phyloP scores from a whole-genome alignment of 331 rosid species.

The Arachis monticola region DNA sequence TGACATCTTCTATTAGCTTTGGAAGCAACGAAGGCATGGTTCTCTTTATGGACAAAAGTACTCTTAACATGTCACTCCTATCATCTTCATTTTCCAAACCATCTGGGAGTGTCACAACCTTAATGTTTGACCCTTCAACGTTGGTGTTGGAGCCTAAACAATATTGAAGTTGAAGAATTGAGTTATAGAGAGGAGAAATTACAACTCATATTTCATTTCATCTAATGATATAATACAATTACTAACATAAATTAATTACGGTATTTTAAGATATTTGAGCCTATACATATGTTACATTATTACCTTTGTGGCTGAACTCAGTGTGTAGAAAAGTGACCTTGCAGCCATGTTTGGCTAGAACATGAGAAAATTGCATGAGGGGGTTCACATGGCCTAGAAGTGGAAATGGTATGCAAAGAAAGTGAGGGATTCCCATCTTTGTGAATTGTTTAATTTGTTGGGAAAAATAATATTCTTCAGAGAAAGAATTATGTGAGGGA shows the following conservation, averaged over 20 bases:
- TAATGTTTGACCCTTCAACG: background rate
- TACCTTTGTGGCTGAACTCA: conserved; percentile 16
- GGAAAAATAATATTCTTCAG: background rate
- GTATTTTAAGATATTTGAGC: too few relatives aligned
- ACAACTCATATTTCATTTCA: too few relatives aligned
- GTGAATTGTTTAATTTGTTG: background rate
- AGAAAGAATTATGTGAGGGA: background rate
- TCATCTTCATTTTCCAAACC: conserved; percentile 36
- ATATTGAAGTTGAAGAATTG: too few relatives aligned
- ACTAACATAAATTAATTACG: too few relatives aligned
- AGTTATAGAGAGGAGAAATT: too few relatives aligned
- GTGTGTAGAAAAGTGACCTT: conserved; percentile 17
- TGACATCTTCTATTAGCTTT: conserved; percentile 35
- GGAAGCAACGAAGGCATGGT: conserved; percentile 36
- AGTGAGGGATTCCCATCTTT: conserved; percentile 23
- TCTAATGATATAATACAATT: too few relatives aligned
- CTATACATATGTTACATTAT: too few relatives aligned
- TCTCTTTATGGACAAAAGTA: conserved; percentile 14
- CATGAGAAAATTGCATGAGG: conserved; percentile 2
- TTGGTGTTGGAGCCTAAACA: background rate
- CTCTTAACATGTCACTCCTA: conserved; percentile 6
- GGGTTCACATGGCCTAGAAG: conserved; percentile 29
- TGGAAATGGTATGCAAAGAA: conserved; percentile 30
- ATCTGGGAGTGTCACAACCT: conserved; percentile 36
- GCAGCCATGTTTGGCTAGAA: conserved; percentile 18